Percentiles rank a stretch among this genome's conserved stretches.
Evolutionary conservation across 2,329 filamentous ascomycete genomes (phyloP).

Genomic region (Nannizzia gypsea): DNA sequence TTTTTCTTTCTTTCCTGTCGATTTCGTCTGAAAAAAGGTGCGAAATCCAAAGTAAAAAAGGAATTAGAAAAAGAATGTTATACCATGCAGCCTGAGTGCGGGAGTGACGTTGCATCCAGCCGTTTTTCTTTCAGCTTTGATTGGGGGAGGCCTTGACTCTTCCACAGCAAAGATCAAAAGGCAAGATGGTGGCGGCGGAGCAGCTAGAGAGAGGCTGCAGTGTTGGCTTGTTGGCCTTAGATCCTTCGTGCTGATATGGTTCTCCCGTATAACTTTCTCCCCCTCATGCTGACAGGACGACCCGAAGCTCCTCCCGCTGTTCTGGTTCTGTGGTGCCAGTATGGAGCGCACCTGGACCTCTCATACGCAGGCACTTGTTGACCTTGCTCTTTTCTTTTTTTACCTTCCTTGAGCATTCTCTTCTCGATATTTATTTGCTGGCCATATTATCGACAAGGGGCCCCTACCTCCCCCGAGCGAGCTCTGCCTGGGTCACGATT

Average conservation of each 20-base stretch:
- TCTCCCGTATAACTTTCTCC: not conserved
- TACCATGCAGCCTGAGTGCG: not conserved
- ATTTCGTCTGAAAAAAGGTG: not conserved
- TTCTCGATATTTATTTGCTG: not conserved
- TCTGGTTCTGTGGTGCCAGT: not conserved
- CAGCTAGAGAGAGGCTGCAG: not conserved
- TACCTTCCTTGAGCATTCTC: not conserved
- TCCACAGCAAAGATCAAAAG: not conserved
- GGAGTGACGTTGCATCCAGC: constrained; percentile 4
- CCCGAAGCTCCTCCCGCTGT: not conserved
- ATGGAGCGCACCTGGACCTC: not conserved
- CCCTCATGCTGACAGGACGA: not conserved
- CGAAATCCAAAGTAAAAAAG: not conserved
- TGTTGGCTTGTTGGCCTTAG: not conserved
- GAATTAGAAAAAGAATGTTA: not conserved
- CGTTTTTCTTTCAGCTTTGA: constrained; percentile 1
- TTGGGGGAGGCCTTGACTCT: not conserved
- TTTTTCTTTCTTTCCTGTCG: not conserved
- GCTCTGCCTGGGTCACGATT: not conserved
- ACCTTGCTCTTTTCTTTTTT: not conserved
- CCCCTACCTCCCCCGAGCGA: not conserved
- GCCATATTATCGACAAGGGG: not conserved
- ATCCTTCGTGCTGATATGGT: not conserved
- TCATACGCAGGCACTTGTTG: not conserved
- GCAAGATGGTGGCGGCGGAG: not conserved